Evolutionary conservation across 257 asterid genomes (phyloP).

Genomic region (Thymus mandschuricus): DNA sequence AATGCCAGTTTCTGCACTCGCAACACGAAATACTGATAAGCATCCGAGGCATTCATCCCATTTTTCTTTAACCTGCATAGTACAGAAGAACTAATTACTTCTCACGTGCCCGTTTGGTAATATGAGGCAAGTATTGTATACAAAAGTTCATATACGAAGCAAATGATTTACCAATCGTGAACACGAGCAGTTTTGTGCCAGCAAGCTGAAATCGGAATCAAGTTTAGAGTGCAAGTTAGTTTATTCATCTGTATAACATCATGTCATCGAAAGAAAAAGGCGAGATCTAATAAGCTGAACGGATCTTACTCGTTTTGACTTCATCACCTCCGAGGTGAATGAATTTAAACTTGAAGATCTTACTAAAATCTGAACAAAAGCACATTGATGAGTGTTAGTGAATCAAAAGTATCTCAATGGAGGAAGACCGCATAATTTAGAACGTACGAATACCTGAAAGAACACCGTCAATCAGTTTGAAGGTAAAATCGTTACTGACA

Average conservation of each 20-base stretch:
- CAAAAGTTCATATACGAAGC: neutral
- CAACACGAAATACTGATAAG: conserved; percentile 78
- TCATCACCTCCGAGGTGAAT: conserved; percentile 96
- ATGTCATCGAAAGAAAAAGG: no score
- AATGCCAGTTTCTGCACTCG: conserved; percentile 77
- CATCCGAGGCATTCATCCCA: conserved; percentile 45
- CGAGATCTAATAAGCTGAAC: neutral
- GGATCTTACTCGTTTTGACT: conserved; percentile 71
- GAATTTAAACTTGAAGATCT: conserved; percentile 83
- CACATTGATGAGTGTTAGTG: neutral
- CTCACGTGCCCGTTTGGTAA: neutral
- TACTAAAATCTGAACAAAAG: conserved; percentile 74
- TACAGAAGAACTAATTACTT: neutral
- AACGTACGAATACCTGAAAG: conserved; percentile 63
- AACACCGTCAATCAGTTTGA: conserved; percentile 75
- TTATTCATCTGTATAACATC: no score
- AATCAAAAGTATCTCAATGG: conserved; percentile 6
- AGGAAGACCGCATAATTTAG: neutral
- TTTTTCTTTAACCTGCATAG: conserved; percentile 58
- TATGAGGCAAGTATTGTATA: no score
- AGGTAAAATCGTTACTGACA: conserved; percentile 82
- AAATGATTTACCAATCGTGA: conserved; percentile 54
- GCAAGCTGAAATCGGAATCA: conserved; percentile 59
- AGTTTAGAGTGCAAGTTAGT: neutral
- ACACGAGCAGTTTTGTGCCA: conserved; percentile 72